These are phyloP conservation scores for Aspergillus bertholletiae DNA, from an alignment of 495 filamentous ascomycete species.

Conservation along the genomic window DNA sequence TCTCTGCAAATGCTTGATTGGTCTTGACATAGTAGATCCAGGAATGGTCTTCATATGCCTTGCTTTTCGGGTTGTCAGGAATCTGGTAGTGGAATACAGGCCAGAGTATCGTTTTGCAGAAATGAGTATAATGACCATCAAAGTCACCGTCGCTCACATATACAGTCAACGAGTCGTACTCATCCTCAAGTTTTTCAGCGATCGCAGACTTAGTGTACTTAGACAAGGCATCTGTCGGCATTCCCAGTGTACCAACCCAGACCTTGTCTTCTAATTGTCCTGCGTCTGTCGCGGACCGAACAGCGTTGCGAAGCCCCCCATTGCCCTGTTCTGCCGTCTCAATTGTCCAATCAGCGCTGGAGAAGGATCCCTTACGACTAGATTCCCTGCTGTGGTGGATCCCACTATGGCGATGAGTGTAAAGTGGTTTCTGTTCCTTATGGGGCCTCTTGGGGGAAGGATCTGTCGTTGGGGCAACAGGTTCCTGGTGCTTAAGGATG, in stretches of 20 bases:
- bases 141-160: slow-evolving; percentile 85
- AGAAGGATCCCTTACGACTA: slow-evolving; percentile 58
- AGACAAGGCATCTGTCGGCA: slow-evolving; percentile 79
- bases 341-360: slow-evolving; percentile 71
- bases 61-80: slow-evolving; percentile 94
- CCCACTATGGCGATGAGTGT: slow-evolving; percentile 1
- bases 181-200: slow-evolving; percentile 68
- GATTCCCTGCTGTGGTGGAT: slow-evolving; percentile 7
- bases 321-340: slow-evolving; percentile 85
- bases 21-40: slow-evolving; percentile 90
- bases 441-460: slow-evolving; percentile 20
- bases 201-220: slow-evolving; percentile 73
- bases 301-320: slow-evolving; percentile 82
- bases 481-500: slow-evolving; percentile 63
- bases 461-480: slow-evolving; percentile 30
- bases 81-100: slow-evolving; percentile 96
- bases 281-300: slow-evolving; percentile 67
- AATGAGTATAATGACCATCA: slow-evolving; percentile 88
- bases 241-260: slow-evolving; percentile 90
- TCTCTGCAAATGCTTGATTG: slow-evolving; percentile 87
- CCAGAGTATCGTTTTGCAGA: slow-evolving; percentile 88
- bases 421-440: slow-evolving; percentile 13
- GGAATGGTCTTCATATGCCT: slow-evolving; percentile 93
- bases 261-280: slow-evolving; percentile 63
- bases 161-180: slow-evolving; percentile 76